These are phyloP conservation scores for Citrus sp. DNA, from an alignment of 345 rosid species.

Conservation along the genomic window DNA sequence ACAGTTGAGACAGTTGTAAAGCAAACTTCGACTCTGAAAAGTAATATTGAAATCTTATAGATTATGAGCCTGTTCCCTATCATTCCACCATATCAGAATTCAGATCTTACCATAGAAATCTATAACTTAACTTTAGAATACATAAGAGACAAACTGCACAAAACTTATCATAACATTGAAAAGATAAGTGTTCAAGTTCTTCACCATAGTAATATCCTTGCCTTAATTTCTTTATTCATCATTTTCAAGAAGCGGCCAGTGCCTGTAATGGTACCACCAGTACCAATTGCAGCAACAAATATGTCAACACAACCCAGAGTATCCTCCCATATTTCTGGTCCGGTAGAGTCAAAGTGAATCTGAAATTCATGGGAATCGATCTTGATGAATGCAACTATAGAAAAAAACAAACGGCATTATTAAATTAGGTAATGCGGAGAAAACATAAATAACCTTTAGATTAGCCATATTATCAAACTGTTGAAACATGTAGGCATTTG, in stretches of 20 bases:
- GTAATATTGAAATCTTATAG: neutral
- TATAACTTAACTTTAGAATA: neutral
- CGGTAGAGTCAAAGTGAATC: slow-evolving; percentile 90
- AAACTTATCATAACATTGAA: neutral
- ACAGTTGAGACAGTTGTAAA: neutral
- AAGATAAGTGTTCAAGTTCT: neutral
- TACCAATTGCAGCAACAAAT: slow-evolving; percentile 84
- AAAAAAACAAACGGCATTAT: neutral
- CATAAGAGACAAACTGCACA: neutral
- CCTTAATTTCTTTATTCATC: slow-evolving; percentile 74
- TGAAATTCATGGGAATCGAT: slow-evolving; percentile 30
- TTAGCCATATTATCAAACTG: slow-evolving; percentile 81
- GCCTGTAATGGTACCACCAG: slow-evolving; percentile 91
- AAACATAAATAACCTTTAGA: slow-evolving; percentile 44
- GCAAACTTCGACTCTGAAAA: neutral
- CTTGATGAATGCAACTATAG: neutral
- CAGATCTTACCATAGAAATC: neutral
- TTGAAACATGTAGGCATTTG: slow-evolving; percentile 72
- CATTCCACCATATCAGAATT: neutral
- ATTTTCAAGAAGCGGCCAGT: slow-evolving; percentile 78
- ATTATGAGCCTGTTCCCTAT: neutral
- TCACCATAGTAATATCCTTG: slow-evolving; percentile 10
- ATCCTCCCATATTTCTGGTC: slow-evolving; percentile 97
- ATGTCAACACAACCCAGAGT: slow-evolving; percentile 70
- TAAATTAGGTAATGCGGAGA: neutral